A percentile compares a stretch with the other conserved stretches of the same genome.
phyloP scores from a whole-genome alignment of 352 stramenopile genomes.

The Halophytophthora polymorphica region DNA sequence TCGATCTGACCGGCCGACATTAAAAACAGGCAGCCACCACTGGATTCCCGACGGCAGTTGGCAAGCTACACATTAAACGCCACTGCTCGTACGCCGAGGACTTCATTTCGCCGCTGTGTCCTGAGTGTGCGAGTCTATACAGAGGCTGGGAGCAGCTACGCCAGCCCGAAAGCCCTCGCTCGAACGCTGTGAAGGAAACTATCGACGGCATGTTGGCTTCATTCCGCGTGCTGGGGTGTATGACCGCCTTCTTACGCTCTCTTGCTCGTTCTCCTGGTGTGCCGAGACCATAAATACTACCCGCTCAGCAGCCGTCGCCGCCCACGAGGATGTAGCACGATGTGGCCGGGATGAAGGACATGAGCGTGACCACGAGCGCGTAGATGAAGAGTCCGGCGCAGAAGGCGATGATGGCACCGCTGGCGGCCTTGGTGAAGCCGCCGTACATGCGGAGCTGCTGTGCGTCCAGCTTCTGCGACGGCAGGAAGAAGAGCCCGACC shows the following conservation, averaged over 20 bases:
- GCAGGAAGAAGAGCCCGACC: slow-evolving; percentile 60
- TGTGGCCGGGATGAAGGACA: slow-evolving; percentile 34
- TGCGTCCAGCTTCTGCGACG: slow-evolving; percentile 65
- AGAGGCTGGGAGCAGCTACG: too few relatives aligned
- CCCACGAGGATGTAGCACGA: slow-evolving; percentile 34
- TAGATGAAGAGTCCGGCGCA: slow-evolving; percentile 37
- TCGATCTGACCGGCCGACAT: too few relatives aligned
- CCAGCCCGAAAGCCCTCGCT: too few relatives aligned
- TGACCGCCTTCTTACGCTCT: too few relatives aligned
- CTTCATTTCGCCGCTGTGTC: too few relatives aligned
- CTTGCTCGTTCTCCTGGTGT: background rate
- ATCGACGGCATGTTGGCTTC: too few relatives aligned
- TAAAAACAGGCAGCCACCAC: too few relatives aligned
- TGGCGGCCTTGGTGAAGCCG: slow-evolving; percentile 49
- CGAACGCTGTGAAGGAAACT: too few relatives aligned
- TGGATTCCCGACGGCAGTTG: too few relatives aligned
- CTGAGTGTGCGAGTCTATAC: too few relatives aligned
- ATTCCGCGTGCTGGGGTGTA: background rate
- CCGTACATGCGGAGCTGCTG: slow-evolving; percentile 70
- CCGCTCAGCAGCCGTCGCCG: slow-evolving; percentile 26
- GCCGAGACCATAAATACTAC: slow-evolving; percentile 24
- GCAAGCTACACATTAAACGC: too few relatives aligned
- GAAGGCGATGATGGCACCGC: slow-evolving; percentile 24
- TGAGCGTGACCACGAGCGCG: slow-evolving; percentile 30
- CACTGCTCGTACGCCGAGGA: too few relatives aligned